phyloP scores from a whole-genome alignment of 2,329 filamentous ascomycete genomes.

The Calonectria fujianensis region DNA sequence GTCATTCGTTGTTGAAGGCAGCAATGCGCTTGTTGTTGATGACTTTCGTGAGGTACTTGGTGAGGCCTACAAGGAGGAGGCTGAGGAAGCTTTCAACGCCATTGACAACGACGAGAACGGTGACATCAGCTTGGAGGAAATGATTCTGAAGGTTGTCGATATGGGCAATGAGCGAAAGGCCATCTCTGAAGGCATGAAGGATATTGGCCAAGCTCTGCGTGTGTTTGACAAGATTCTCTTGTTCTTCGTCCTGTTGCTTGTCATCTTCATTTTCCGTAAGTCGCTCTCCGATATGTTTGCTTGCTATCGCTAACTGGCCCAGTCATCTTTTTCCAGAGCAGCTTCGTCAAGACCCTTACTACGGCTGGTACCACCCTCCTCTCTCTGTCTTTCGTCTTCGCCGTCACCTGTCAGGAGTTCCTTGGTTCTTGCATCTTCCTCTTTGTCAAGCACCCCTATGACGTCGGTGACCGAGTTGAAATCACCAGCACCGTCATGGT shows the following conservation, averaged over 20 bases:
- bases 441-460: constrained; percentile 98
- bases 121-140: constrained; percentile 96
- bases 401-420: constrained; percentile 93
- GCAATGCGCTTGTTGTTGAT: constrained; percentile 84
- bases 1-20: constrained; percentile 95
- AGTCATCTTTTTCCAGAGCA: constrained; percentile 92
- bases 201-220: constrained; percentile 94
- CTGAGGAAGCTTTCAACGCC: constrained; percentile 87
- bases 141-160: constrained; percentile 90
- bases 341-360: constrained; percentile 88
- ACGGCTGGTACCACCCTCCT: constrained; percentile 94
- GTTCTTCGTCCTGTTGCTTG: constrained; percentile 86
- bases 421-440: constrained; percentile 99
- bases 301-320: constrained; percentile 41
- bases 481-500: constrained; percentile 82
- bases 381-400: constrained; percentile 97
- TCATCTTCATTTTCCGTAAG: constrained; percentile 88
- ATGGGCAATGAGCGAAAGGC: constrained; percentile 91
- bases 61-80: constrained; percentile 81
- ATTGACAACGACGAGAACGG: constrained; percentile 94
- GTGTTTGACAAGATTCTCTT: constrained; percentile 92
- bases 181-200: constrained; percentile 95
- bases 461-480: constrained; percentile 95
- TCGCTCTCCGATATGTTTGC: constrained; percentile 44
- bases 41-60: constrained; percentile 94